A percentile compares a stretch with the other conserved stretches of the same genome.
Conservation (phyloP, 352 stramenopile species). For the Pythium coloratum region DNA sequence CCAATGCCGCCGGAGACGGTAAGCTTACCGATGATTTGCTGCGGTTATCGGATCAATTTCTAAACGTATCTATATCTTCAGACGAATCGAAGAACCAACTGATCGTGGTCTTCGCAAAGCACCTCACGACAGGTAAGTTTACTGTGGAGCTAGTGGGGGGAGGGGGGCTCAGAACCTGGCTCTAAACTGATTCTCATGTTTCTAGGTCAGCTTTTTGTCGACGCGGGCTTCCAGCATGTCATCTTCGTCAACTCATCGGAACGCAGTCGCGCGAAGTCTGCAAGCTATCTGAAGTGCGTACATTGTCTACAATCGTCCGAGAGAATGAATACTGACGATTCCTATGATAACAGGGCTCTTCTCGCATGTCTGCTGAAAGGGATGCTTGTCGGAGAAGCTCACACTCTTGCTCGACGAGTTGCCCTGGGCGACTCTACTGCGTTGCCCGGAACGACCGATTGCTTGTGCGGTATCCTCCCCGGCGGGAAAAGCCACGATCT, state of each 20-base stretch:
- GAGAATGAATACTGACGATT: background rate
- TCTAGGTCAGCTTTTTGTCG: slow-evolving; percentile 45
- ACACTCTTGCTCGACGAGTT: slow-evolving; percentile 11
- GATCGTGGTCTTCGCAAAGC: slow-evolving; percentile 26
- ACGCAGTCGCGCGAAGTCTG: slow-evolving; percentile 37
- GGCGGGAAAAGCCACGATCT: slow-evolving; percentile 27
- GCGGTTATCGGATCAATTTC: too few relatives aligned
- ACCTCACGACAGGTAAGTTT: slow-evolving; percentile 19
- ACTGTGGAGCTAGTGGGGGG: background rate
- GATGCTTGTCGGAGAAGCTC: slow-evolving; percentile 38
- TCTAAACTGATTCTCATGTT: background rate
- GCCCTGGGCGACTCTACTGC: slow-evolving; percentile 11
- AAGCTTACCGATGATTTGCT: background rate
- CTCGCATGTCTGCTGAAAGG: slow-evolving; percentile 46
- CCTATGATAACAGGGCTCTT: slow-evolving; percentile 31
- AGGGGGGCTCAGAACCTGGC: background rate
- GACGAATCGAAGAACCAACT: slow-evolving; percentile 9
- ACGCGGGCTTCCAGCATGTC: slow-evolving; percentile 45
- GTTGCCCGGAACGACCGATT: slow-evolving; percentile 6
- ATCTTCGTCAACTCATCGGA: slow-evolving; percentile 55
- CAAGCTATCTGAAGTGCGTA: slow-evolving; percentile 51
- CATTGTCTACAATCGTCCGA: background rate
- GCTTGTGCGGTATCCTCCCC: slow-evolving; percentile 26
- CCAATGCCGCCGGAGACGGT: slow-evolving; percentile 16
- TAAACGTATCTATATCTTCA: background rate